Conservation (phyloP, 148 eudicot species). For the Euryodendron excelsum region DNA sequence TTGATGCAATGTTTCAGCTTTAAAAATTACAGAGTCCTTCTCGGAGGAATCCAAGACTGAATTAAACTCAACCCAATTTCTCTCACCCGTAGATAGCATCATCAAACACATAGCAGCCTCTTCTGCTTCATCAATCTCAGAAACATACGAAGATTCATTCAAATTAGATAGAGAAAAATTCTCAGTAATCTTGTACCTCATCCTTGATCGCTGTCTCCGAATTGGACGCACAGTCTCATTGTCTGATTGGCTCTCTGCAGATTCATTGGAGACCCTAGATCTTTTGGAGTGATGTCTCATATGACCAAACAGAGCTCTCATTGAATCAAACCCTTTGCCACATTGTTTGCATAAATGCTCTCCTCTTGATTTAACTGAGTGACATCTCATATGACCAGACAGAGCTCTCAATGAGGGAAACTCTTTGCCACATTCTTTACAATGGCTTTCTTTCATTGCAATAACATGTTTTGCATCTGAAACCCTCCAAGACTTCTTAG, state of each 20-base stretch:
- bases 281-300: constrained; percentile 45
- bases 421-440: constrained; percentile 57
- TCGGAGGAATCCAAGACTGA: constrained; percentile 7
- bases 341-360: constrained; percentile 25
- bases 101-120: constrained; percentile 58
- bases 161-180: too few species aligned
- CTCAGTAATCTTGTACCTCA: constrained; percentile 34
- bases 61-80: constrained; percentile 19
- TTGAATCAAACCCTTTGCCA: constrained; percentile 40
- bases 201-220: constrained; percentile 45
- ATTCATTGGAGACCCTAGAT: constrained; percentile 13
- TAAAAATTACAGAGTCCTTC: constrained; percentile 20
- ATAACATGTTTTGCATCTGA: constrained; percentile 15
- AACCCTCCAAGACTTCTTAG: constrained; percentile 38
- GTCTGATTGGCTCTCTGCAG: constrained; percentile 15
- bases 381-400: constrained; percentile 54
- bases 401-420: constrained; percentile 49
- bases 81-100: constrained; percentile 50
- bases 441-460: constrained; percentile 6
- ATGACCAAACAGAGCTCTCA: constrained; percentile 48
- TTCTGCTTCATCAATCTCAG: constrained; percentile 36
- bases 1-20: constrained; percentile 1
- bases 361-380: constrained; percentile 25
- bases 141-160: too few species aligned
- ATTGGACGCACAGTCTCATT: constrained; percentile 11